A percentile compares a stretch with the other conserved stretches of the same genome.
Conservation (phyloP, 768 basidiomycete species). For the Amanita subjunquillea region DNA sequence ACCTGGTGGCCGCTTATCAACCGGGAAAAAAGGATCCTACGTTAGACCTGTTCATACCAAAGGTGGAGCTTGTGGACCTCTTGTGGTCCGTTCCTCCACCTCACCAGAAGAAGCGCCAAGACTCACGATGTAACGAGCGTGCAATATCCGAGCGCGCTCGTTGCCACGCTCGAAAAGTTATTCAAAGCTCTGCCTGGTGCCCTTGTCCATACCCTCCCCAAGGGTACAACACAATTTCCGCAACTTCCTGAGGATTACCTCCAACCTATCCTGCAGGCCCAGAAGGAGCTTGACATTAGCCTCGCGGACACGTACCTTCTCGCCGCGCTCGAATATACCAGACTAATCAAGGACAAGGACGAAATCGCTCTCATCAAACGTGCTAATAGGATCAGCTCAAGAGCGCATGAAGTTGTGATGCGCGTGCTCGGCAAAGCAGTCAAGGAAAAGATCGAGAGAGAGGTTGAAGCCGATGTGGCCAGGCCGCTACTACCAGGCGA, state of each 20-base stretch:
- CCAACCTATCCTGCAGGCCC: slow-evolving; percentile 21
- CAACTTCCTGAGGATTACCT: slow-evolving; percentile 32
- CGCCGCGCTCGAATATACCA: slow-evolving; percentile 67
- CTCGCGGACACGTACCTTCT: slow-evolving; percentile 59
- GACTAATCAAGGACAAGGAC: slow-evolving; percentile 63
- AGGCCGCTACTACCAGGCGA: slow-evolving; percentile 59
- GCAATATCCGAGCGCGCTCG: slow-evolving; percentile 36
- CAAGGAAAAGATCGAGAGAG: slow-evolving; percentile 39
- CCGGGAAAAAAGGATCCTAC: slow-evolving; percentile 32
- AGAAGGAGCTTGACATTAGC: slow-evolving; percentile 19
- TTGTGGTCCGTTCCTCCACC: slow-evolving; percentile 89
- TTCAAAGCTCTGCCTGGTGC: slow-evolving; percentile 41
- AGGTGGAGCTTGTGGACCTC: slow-evolving; percentile 58
- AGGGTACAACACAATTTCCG: slow-evolving; percentile 41
- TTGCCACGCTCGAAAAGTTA: slow-evolving; percentile 33
- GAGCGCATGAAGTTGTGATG: slow-evolving; percentile 91
- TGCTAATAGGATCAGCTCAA: slow-evolving; percentile 80
- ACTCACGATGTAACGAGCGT: slow-evolving; percentile 55
- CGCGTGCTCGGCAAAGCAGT: slow-evolving; percentile 73
- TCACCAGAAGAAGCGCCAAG: slow-evolving; percentile 39
- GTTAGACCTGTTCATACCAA: slow-evolving; percentile 69
- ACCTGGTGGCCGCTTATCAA: slow-evolving; percentile 51
- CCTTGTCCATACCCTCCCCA: slow-evolving; percentile 57
- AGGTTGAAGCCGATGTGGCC: slow-evolving; percentile 30
- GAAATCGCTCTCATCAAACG: slow-evolving; percentile 71